These are phyloP conservation scores for Syzygium aromaticum DNA, from an alignment of 345 rosid species.

Conservation along the genomic window DNA sequence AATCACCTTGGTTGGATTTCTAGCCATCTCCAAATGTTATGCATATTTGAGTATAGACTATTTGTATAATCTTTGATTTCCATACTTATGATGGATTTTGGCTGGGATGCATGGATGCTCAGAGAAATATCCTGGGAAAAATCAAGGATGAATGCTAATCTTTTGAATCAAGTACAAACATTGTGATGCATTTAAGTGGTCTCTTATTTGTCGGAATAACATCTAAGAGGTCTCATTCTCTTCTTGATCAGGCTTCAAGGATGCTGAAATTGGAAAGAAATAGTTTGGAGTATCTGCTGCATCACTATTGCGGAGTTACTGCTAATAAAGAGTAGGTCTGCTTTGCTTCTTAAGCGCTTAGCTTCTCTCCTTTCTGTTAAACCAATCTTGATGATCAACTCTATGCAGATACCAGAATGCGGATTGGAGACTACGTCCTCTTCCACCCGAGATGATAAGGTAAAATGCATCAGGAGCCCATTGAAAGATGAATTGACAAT, in stretches of 20 bases:
- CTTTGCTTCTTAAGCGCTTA: neutral
- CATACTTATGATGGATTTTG: neutral
- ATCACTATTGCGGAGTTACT: conserved; percentile 63
- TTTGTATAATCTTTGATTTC: neutral
- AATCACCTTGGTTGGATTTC: neutral
- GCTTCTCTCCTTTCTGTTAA: neutral
- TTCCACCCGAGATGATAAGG: conserved; percentile 83
- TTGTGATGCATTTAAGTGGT: neutral
- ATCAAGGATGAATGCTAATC: neutral
- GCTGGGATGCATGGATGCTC: neutral
- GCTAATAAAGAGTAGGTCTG: conserved; percentile 78
- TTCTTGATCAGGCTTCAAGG: conserved; percentile 62
- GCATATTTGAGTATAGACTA: neutral
- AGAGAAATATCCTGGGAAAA: neutral
- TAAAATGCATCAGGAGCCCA: conserved; percentile 4
- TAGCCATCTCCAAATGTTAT: neutral
- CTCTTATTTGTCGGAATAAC: neutral
- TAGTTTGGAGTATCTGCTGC: conserved; percentile 78
- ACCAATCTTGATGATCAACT: conserved; percentile 12
- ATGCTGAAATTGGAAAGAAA: conserved; percentile 82
- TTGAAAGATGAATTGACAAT: neutral
- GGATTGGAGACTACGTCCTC: conserved; percentile 96
- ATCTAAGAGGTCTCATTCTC: neutral
- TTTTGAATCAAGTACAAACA: neutral
- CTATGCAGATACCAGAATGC: conserved; percentile 86